Evolutionary conservation across 306 rosid species (phyloP).

Genomic region (Medicago ruthenica): DNA sequence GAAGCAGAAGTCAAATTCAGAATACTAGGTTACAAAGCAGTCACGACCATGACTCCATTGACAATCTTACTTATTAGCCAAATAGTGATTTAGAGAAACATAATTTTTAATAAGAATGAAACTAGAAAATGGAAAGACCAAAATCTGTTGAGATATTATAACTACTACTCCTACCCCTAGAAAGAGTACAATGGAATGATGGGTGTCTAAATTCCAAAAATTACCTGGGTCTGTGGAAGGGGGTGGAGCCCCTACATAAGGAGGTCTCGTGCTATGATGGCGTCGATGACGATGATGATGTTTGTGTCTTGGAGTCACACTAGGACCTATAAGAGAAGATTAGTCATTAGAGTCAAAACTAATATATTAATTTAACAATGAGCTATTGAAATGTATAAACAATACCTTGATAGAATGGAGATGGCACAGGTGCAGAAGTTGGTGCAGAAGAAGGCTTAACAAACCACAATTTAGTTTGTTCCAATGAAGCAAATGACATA

Average conservation of each 20-base stretch:
- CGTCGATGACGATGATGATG: slow-evolving; percentile 51
- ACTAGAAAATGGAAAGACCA: slow-evolving; percentile 21
- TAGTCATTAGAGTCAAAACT: slow-evolving; percentile 10
- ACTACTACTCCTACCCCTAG: slow-evolving; percentile 1
- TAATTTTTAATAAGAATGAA: background rate
- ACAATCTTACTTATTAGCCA: slow-evolving; percentile 29
- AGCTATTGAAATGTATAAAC: slow-evolving; percentile 23
- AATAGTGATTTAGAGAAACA: slow-evolving; percentile 38
- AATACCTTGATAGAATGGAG: slow-evolving; percentile 73
- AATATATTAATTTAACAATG: background rate
- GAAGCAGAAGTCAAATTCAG: slow-evolving; percentile 19
- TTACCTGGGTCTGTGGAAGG: slow-evolving; percentile 80
- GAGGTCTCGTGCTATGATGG: slow-evolving; percentile 58
- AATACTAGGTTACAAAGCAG: slow-evolving; percentile 21
- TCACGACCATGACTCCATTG: background rate
- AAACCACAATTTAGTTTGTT: slow-evolving; percentile 47
- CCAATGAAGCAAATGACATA: slow-evolving; percentile 59
- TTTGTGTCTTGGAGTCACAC: slow-evolving; percentile 44
- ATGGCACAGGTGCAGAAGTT: slow-evolving; percentile 57
- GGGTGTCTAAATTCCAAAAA: slow-evolving; percentile 29
- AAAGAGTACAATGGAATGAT: background rate
- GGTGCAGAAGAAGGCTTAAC: slow-evolving; percentile 58
- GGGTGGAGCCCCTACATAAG: slow-evolving; percentile 65
- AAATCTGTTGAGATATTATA: slow-evolving; percentile 18
- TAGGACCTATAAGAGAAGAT: slow-evolving; percentile 60